Conservation (phyloP, 2,329 filamentous ascomycete species). For the Pseudogymnoascus sp. region DNA sequence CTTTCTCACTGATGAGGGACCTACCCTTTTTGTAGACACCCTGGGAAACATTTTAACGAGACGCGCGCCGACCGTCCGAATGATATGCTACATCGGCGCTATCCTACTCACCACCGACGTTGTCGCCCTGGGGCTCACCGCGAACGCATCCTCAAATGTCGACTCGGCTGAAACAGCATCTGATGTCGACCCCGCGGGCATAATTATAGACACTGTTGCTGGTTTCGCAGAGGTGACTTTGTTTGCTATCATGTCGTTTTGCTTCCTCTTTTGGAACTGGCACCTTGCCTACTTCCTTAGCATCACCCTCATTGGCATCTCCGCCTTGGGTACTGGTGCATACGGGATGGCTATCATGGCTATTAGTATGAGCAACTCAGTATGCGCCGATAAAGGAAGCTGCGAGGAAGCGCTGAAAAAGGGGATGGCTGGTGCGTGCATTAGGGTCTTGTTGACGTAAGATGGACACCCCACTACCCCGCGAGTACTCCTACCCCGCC, state of each 20-base stretch:
- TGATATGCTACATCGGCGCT: slow-evolving; percentile 1
- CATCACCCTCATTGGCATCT: neutral
- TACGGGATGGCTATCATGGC: slow-evolving; percentile 9
- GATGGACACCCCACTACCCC: neutral
- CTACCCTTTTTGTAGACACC: neutral
- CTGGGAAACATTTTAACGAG: neutral
- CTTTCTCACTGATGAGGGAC: neutral
- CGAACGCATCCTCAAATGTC: neutral
- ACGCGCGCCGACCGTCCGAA: neutral
- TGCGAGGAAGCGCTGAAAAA: neutral
- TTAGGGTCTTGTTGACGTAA: slow-evolving; percentile 3
- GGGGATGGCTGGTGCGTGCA: neutral
- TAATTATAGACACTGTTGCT: neutral
- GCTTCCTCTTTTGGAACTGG: slow-evolving; percentile 4
- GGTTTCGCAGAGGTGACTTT: neutral
- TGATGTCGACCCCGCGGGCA: neutral
- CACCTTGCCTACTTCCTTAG: slow-evolving; percentile 3
- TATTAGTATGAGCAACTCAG: slow-evolving; percentile 7
- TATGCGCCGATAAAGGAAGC: neutral
- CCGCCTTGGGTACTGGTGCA: neutral
- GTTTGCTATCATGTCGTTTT: neutral
- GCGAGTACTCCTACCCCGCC: neutral
- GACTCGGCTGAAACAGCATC: neutral
- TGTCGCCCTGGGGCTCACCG: neutral
- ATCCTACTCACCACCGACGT: slow-evolving; percentile 3